Conservation (phyloP, 2,329 filamentous ascomycete genomes). For the Monosporascus cannonballus region DNA sequence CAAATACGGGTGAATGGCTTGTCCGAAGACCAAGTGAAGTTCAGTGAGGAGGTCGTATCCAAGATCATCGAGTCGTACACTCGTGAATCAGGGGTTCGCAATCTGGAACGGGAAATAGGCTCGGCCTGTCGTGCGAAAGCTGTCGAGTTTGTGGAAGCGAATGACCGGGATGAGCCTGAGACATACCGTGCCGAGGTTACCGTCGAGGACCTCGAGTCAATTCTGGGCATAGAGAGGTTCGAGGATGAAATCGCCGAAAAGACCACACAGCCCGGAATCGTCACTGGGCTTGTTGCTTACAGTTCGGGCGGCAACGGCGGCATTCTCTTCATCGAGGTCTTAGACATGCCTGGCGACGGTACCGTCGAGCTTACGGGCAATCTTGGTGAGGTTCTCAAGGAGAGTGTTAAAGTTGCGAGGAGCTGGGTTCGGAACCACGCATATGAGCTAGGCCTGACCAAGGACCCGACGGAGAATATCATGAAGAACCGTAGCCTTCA, state of each 20-base stretch:
- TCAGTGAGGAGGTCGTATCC: conserved; percentile 80
- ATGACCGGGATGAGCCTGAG: conserved; percentile 62
- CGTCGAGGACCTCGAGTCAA: conserved; percentile 77
- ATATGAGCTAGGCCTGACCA: conserved; percentile 79
- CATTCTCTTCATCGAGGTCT: conserved; percentile 97
- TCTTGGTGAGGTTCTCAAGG: conserved; percentile 92
- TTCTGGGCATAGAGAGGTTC: conserved; percentile 87
- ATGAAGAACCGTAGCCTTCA: conserved; percentile 94
- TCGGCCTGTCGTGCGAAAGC: conserved; percentile 92
- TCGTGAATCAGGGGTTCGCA: conserved; percentile 91
- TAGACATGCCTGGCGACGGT: conserved; percentile 91
- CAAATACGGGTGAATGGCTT: conserved; percentile 90
- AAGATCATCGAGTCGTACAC: conserved; percentile 97
- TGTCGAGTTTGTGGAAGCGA: conserved; percentile 87
- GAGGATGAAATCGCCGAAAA: conserved; percentile 94
- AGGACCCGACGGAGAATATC: conserved; percentile 78
- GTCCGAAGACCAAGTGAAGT: conserved; percentile 63
- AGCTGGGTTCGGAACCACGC: conserved; percentile 97
- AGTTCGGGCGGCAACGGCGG: conserved; percentile 87
- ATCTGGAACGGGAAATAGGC: conserved; percentile 91
- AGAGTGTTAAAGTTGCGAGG: conserved; percentile 91
- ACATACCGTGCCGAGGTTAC: conserved; percentile 70
- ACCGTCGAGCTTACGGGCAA: conserved; percentile 94
- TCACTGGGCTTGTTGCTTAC: conserved; percentile 94
- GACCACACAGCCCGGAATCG: conserved; percentile 76